phyloP scores from a whole-genome alignment of 106 monocot species.

The Acanthochlamys bracteata region DNA sequence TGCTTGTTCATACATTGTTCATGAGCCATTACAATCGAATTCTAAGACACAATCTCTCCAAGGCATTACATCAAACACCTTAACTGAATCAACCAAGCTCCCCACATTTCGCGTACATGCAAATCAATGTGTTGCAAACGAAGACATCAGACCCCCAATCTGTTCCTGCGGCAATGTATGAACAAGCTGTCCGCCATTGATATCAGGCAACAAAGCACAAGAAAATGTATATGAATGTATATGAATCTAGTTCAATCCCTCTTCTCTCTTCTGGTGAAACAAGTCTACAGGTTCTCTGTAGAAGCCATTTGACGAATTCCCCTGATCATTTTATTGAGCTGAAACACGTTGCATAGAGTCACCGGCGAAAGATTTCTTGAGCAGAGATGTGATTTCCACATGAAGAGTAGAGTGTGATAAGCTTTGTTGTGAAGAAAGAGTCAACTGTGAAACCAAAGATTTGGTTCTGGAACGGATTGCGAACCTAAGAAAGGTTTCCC shows the following conservation, averaged over 20 bases:
- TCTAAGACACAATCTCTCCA: constrained; percentile 54
- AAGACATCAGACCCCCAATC: constrained; percentile 36
- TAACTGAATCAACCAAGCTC: constrained; percentile 11
- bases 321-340: constrained; percentile 45
- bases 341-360: constrained; percentile 17
- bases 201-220: constrained; percentile 18
- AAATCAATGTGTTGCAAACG: constrained; percentile 42
- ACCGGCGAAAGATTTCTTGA: constrained; percentile 9
- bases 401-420: constrained; percentile 45
- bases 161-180: constrained; percentile 19
- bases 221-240: constrained; percentile 54
- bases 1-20: no score
- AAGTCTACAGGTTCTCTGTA: constrained; percentile 30
- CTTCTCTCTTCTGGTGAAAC: constrained; percentile 19
- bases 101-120: constrained; percentile 53
- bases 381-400: constrained; percentile 18
- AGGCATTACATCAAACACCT: constrained; percentile 51
- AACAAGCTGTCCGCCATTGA: constrained; percentile 20
- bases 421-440: constrained; percentile 39
- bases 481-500: constrained; percentile 5
- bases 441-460: constrained; percentile 27
- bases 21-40: constrained; percentile 40
- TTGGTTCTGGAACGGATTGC: constrained; percentile 33
- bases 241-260: constrained; percentile 25
- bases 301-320: constrained; percentile 30